Percentiles rank a stretch among this genome's conserved stretches.
Evolutionary conservation across 2,329 filamentous ascomycete species (phyloP).

Genomic region (Biscogniauxia sp.): DNA sequence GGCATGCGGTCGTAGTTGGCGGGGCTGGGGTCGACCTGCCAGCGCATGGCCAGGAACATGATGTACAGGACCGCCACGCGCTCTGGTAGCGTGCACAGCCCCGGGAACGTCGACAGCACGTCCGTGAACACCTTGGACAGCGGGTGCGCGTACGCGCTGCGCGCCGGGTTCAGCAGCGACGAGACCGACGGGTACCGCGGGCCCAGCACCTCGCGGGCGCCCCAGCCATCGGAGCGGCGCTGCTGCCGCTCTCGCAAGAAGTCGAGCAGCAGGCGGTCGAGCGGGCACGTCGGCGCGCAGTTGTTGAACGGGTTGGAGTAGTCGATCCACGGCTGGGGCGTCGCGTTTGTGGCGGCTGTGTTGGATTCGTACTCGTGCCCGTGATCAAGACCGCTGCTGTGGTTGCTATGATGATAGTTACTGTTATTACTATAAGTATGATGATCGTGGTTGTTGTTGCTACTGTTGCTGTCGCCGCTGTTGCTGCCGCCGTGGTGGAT

Average conservation of each 20-base stretch:
- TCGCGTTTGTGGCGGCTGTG: constrained; percentile 1
- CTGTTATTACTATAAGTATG: too few species aligned
- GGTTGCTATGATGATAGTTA: background rate
- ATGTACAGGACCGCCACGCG: constrained; percentile 77
- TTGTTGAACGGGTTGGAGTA: constrained; percentile 52
- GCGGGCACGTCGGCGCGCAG: constrained; percentile 66
- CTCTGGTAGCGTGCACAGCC: constrained; percentile 75
- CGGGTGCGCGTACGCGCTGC: constrained; percentile 64
- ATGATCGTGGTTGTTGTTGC: constrained; percentile 7
- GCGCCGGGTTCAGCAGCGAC: constrained; percentile 70
- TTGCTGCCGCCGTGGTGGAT: too few species aligned
- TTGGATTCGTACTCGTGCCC: background rate
- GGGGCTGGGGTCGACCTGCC: constrained; percentile 75
- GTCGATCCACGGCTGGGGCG: constrained; percentile 12
- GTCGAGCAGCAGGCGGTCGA: constrained; percentile 77
- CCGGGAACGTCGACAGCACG: constrained; percentile 79
- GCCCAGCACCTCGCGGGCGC: constrained; percentile 65
- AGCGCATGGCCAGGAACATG: constrained; percentile 86
- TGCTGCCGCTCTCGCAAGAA: constrained; percentile 70
- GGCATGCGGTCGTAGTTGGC: constrained; percentile 80
- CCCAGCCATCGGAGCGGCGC: constrained; percentile 63
- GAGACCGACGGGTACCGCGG: constrained; percentile 78
- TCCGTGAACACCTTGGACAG: constrained; percentile 84
- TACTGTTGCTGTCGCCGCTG: constrained; percentile 6
- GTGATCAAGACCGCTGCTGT: background rate